Base-by-base conservation (phyloP, 768 basidiomycete genomes). In the Phanerodontia chrysosporium region DNA sequence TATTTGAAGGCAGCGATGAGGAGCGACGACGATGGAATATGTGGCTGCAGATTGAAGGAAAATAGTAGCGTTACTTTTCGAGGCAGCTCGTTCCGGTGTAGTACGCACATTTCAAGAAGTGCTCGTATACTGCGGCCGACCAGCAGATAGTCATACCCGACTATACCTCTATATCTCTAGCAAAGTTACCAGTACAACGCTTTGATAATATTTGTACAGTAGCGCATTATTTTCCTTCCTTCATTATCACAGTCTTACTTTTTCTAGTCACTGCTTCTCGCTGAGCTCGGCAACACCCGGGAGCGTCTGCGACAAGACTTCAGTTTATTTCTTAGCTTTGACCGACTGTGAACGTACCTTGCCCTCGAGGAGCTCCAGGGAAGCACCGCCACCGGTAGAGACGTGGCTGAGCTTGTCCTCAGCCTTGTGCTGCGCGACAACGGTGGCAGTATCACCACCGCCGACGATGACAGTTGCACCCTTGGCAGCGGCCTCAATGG, bases 341-440 rank as follows among this genome's bases (percentile, higher is more conserved):
- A 16, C 29, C 14, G 1, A 7, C 21, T 1, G 29, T 2, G 12
- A 10, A 25, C 77, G 68, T 67, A 93, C 95, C 87, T 99, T 99
- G 75, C 96, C 96, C 79, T 99, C 96, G 66, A 99, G 83, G 42
- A 99, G 82, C 74, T 99, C 96, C 59, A 99, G 83, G 70, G 89
- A 90, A 29, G 93, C 93, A 53, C 92, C 92, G 48, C 91, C 96
- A 62, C 96, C 96, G 36, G 96, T 99, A 72, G 90, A 93, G 67
- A 99, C 93, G 75, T 99, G 96, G 74, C 90, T 95, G 63, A 99
- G 79, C 72, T 92, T 86, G 65, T 89, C 86, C 73, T 99, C 96
- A 18, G 85, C 85, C 12, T 77, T 78, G 69, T 89, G 83, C 64
- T 95, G 85, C n/a, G 91, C 95, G 56, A 87, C 95, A 35, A 98